phyloP scores from a whole-genome alignment of 2,329 filamentous ascomycete genomes.

The Endoconidiophora laricicola region DNA sequence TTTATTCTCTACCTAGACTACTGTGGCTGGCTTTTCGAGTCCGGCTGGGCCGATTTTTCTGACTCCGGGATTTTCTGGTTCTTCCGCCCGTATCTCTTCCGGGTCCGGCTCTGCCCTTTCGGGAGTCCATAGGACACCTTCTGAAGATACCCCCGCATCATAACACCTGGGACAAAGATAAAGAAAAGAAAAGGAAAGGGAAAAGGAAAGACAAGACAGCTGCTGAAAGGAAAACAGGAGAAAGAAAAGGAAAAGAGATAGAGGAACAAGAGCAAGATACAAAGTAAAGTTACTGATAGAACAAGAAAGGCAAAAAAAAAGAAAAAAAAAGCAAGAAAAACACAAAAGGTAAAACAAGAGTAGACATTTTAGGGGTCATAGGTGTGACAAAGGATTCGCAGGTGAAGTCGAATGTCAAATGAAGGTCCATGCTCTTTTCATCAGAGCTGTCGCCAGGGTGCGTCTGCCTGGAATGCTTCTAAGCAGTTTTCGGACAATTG shows the following conservation, averaged over 20 bases:
- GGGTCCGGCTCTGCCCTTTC: no score
- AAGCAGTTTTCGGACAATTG: no score
- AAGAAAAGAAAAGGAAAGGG: not conserved
- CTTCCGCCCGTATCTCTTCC: no score
- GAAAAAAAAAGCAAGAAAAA: not conserved
- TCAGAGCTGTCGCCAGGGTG: no score
- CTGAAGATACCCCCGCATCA: no score
- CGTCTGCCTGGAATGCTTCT: no score
- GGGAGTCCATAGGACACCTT: no score
- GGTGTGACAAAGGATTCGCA: not conserved
- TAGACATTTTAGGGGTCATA: not conserved
- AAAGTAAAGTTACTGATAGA: not conserved
- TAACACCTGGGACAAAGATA: not conserved
- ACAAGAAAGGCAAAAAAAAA: not conserved
- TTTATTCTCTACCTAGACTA: no score
- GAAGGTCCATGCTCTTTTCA: not conserved
- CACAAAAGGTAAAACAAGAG: conserved; percentile 1
- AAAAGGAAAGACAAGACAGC: not conserved
- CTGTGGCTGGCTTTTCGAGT: no score
- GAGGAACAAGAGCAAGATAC: conserved; percentile 1
- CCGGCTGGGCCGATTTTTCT: no score
- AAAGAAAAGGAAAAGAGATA: not conserved
- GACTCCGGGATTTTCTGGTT: no score
- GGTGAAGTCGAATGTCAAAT: not conserved
- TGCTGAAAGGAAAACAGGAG: not conserved